Percentiles rank a stretch among this genome's conserved stretches.
Evolutionary conservation across 495 filamentous ascomycete species (phyloP).

Genomic region (Collariella sp.): DNA sequence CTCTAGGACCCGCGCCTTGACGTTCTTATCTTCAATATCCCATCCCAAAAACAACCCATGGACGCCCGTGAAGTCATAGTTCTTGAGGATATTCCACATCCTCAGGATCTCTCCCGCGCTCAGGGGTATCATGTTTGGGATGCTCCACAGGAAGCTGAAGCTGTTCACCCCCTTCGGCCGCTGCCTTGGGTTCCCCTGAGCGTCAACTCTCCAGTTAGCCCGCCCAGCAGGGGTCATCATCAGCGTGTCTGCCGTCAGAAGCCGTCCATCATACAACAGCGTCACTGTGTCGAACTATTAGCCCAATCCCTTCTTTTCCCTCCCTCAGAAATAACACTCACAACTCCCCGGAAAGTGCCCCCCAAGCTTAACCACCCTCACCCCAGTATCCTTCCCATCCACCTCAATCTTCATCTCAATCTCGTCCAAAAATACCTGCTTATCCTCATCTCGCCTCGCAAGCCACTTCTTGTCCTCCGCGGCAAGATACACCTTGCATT

Average conservation of each 20-base stretch:
- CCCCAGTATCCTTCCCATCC: slow-evolving; percentile 39
- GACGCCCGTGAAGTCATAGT: slow-evolving; percentile 53
- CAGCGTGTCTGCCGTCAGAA: slow-evolving; percentile 66
- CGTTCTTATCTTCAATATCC: slow-evolving; percentile 47
- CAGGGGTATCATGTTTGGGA: slow-evolving; percentile 73
- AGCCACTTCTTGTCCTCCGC: slow-evolving; percentile 55
- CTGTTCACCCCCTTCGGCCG: slow-evolving; percentile 49
- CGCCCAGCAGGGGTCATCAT: slow-evolving; percentile 53
- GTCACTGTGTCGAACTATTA: slow-evolving; percentile 32
- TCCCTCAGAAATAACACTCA: slow-evolving; percentile 1
- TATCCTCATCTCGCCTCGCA: slow-evolving; percentile 20
- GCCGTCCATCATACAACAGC: slow-evolving; percentile 45
- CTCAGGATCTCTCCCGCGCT: slow-evolving; percentile 43
- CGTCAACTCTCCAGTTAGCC: slow-evolving; percentile 32
- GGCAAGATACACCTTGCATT: slow-evolving; percentile 55
- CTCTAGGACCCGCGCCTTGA: slow-evolving; percentile 58
- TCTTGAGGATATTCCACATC: slow-evolving; percentile 46
- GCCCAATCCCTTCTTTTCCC: background rate
- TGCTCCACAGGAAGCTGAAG: slow-evolving; percentile 70
- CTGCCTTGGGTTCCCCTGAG: slow-evolving; percentile 26
- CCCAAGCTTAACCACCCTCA: slow-evolving; percentile 57
- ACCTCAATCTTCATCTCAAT: slow-evolving; percentile 19
- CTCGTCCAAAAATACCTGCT: slow-evolving; percentile 37
- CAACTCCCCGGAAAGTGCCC: slow-evolving; percentile 66
- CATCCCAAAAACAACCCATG: slow-evolving; percentile 55